These are phyloP conservation scores for Fusarium miscanthi DNA, from an alignment of 2,329 filamentous ascomycete species.

Conservation along the genomic window DNA sequence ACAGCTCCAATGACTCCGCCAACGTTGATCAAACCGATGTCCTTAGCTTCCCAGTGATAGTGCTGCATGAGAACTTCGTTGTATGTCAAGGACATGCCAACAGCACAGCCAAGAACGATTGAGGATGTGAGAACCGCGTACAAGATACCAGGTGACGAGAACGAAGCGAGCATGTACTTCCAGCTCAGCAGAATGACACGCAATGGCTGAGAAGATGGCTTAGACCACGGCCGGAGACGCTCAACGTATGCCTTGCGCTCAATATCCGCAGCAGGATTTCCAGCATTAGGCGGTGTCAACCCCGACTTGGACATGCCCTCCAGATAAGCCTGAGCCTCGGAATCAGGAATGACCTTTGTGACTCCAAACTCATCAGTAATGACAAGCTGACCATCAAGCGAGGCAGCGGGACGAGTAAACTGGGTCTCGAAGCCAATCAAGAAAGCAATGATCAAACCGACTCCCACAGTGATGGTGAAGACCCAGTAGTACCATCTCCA, in stretches of 20 bases:
- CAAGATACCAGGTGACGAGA: slow-evolving; percentile 4
- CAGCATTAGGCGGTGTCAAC: background rate
- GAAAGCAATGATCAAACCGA: slow-evolving; percentile 1
- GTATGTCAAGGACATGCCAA: slow-evolving; percentile 13
- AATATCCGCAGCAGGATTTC: background rate
- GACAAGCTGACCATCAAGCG: slow-evolving; percentile 16
- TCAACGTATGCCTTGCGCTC: slow-evolving; percentile 4
- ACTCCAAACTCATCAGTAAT: slow-evolving; percentile 15
- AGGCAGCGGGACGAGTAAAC: slow-evolving; percentile 13
- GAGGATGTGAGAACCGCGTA: slow-evolving; percentile 10
- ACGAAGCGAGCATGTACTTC: slow-evolving; percentile 10
- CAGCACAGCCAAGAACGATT: slow-evolving; percentile 8
- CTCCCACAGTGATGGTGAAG: slow-evolving; percentile 9
- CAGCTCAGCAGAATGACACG: slow-evolving; percentile 9
- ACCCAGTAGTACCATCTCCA: slow-evolving; percentile 25
- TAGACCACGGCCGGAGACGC: slow-evolving; percentile 16
- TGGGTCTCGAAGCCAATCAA: slow-evolving; percentile 11
- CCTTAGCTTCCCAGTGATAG: slow-evolving; percentile 14
- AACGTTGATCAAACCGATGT: slow-evolving; percentile 6
- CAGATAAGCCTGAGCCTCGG: slow-evolving; percentile 10
- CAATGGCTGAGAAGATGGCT: background rate
- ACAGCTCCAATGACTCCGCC: slow-evolving; percentile 3
- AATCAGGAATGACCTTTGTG: slow-evolving; percentile 12
- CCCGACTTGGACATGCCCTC: slow-evolving; percentile 3
- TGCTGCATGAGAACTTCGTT: slow-evolving; percentile 9